Evolutionary conservation across 2,329 filamentous ascomycete genomes (phyloP).

Genomic region (Cyphellophora attinorum): DNA sequence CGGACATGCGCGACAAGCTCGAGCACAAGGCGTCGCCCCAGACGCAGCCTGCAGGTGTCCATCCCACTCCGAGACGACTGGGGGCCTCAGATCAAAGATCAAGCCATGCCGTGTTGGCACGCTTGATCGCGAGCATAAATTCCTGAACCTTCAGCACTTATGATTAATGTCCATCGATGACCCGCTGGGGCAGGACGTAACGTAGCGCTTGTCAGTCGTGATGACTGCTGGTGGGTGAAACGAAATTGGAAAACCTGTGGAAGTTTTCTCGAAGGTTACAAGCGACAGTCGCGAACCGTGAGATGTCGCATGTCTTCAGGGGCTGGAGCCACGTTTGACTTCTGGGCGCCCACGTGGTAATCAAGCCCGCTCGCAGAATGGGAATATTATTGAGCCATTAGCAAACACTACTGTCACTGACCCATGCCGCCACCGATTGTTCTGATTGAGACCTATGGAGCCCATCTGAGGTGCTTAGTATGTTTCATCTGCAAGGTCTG

Average conservation of each 20-base stretch:
- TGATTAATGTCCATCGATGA: too few species aligned
- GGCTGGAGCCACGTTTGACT: conserved; percentile 1
- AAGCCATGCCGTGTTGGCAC: too few species aligned
- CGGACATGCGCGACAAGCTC: too few species aligned
- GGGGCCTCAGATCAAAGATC: too few species aligned
- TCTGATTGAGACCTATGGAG: neutral
- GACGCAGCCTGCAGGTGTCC: too few species aligned
- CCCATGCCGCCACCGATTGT: neutral
- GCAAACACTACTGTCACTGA: neutral
- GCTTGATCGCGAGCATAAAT: too few species aligned
- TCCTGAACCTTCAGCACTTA: too few species aligned
- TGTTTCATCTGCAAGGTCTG: neutral
- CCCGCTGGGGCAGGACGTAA: too few species aligned
- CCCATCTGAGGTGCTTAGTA: neutral
- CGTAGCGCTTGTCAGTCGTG: too few species aligned
- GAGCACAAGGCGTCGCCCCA: too few species aligned
- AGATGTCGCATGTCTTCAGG: neutral
- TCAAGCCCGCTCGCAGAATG: too few species aligned
- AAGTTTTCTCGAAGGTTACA: conserved; percentile 1
- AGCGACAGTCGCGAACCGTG: neutral
- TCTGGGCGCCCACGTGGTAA: conserved; percentile 2
- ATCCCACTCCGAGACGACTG: too few species aligned
- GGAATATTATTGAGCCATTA: conserved; percentile 2
- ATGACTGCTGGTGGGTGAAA: neutral
- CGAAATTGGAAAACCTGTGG: conserved; percentile 1